These are phyloP conservation scores for Xylaria flabelliformis DNA, from an alignment of 495 filamentous ascomycete species.

Conservation along the genomic window DNA sequence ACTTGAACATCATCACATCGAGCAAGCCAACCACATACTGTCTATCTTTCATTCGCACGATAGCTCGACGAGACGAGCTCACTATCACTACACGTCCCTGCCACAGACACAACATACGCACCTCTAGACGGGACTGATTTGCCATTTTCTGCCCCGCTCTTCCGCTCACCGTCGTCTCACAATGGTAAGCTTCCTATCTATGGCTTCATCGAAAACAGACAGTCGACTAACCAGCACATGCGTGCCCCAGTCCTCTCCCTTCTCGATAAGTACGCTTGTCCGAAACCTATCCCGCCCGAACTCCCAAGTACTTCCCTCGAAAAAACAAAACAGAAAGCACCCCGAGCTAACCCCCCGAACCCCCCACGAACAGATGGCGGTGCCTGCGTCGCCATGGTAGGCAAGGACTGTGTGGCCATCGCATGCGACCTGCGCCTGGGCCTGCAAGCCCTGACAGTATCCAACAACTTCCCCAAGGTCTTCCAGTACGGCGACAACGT, in stretches of 20 bases:
- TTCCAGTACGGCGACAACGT: conserved; percentile 90
- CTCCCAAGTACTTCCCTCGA: conserved; percentile 16
- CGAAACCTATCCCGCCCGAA: neutral
- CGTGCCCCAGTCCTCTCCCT: conserved; percentile 69
- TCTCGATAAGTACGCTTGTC: conserved; percentile 79
- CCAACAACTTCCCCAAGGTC: conserved; percentile 99
- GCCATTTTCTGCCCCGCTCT: neutral
- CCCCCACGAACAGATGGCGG: conserved; percentile 73
- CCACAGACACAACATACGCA: conserved; percentile 3
- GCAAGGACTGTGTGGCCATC: conserved; percentile 99
- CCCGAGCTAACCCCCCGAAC: conserved; percentile 37
- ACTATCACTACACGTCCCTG: neutral
- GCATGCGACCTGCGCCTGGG: conserved; percentile 98
- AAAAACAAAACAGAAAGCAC: conserved; percentile 18
- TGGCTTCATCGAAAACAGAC: neutral
- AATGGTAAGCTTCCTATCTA: conserved; percentile 41
- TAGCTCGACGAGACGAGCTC: conserved; percentile 2
- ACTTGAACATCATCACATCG: conserved; percentile 23
- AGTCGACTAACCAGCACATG: conserved; percentile 29
- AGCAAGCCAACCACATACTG: conserved; percentile 22
- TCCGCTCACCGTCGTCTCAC: neutral
- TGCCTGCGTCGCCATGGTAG: conserved; percentile 96
- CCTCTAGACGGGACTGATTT: neutral
- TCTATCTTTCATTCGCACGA: neutral
- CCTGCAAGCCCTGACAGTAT: conserved; percentile 93